Base-by-base conservation (phyloP, 345 rosid species). In the Eutrema heterophyllum region DNA sequence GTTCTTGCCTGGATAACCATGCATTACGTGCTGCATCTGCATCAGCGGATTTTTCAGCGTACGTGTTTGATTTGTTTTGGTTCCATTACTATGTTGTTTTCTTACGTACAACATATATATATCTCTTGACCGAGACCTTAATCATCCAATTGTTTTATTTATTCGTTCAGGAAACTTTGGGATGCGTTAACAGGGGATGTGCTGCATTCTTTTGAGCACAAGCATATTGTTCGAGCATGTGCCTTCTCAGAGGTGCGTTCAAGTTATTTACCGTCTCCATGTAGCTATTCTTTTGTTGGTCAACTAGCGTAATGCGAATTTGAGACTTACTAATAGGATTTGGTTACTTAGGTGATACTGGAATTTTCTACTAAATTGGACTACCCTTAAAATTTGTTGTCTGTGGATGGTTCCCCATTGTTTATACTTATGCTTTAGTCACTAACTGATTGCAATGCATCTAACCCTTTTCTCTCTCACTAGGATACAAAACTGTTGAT, bases 21-120 rank as follows among this genome's bases (percentile, higher is more conserved):
- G 99, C 99, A 3, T 76, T 92, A 41, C 92, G 86, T 66, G 97
- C 98, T 48, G 99, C 99, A 55, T 90, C 98, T 79, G 98, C 86
- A 57, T 96, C 99, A 18, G 99, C 99, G 9, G 99, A 96, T 80
- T 96, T 92, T 78, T 72, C 90, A 11, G 96, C 96, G 97, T 96
- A 88, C 9, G 46, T 76, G 41, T 30, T 62, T 62, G 13, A 18
- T 59, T 58, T 32, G 0, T 32, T 67, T 5, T n/a, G 2, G 14
- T 59, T 44, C 39, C 54, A 43, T 26, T 60, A 5, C 4, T 40
- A 36, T 56, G 27, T 53, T 35, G 63, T 10, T 39, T 41, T 27
- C 43, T 36, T 30, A 2, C 21, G 1, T 65, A 7, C 30, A 12
- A 2, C 9, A 7, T 33, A 21, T 9, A n/a, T 41, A 13, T 16